These are phyloP conservation scores for Didymella keratinophila DNA, from an alignment of 2,329 filamentous ascomycete genomes.

Conservation along the genomic window DNA sequence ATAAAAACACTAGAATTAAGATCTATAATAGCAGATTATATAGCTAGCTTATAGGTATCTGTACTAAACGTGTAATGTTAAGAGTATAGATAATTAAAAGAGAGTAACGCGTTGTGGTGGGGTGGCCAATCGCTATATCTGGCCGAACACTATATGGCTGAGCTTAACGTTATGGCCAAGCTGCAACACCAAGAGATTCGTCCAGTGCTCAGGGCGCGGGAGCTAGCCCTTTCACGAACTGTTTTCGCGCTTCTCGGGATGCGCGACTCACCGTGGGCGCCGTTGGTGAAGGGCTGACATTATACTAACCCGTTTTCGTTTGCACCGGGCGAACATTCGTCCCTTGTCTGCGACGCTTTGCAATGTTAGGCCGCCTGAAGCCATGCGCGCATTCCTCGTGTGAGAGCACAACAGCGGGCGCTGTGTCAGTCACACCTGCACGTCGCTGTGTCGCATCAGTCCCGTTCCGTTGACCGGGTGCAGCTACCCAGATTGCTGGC, in stretches of 20 bases:
- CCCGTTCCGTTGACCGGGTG: conserved; percentile 6
- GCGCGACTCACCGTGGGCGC: conserved; percentile 12
- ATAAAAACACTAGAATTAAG: too few species aligned
- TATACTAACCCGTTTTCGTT: conserved; percentile 10
- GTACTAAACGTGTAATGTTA: too few species aligned
- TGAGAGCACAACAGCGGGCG: conserved; percentile 7
- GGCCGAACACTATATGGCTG: too few species aligned
- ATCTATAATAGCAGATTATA: too few species aligned
- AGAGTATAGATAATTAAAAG: too few species aligned
- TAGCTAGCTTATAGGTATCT: too few species aligned
- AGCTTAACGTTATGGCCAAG: conserved; percentile 12
- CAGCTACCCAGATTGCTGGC: conserved; percentile 2
- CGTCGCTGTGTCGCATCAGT: conserved; percentile 4
- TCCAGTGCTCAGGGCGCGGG: conserved; percentile 19
- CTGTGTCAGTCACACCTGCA: conserved; percentile 6
- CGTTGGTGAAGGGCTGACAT: conserved; percentile 13
- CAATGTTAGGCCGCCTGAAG: conserved; percentile 1
- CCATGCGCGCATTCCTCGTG: conserved; percentile 1
- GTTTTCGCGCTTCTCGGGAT: conserved; percentile 10
- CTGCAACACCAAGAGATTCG: conserved; percentile 17
- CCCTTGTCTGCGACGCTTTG: conserved; percentile 8
- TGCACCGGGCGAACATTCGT: conserved; percentile 20
- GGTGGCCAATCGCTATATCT: too few species aligned
- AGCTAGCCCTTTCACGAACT: conserved; percentile 6
- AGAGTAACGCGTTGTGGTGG: too few species aligned